Evolutionary conservation across 1,139 yeast species (phyloP).

Genomic region (Geotrichum citri-aurantii): DNA sequence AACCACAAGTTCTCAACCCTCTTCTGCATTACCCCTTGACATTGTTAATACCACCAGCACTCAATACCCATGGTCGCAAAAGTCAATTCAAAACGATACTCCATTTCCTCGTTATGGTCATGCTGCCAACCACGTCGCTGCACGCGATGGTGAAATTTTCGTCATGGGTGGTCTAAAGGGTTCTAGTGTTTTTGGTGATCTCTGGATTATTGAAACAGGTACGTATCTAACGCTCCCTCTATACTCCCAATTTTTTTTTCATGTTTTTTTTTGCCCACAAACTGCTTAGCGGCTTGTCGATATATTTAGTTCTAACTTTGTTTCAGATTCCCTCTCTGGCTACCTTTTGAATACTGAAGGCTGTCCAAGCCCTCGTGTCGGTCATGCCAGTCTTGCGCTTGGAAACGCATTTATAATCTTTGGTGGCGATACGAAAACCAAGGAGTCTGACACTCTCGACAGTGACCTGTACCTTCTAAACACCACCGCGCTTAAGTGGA

Average conservation of each 20-base stretch:
- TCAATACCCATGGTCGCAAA: conserved; percentile 71
- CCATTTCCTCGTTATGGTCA: conserved; percentile 96
- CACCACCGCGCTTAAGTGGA: conserved; percentile 85
- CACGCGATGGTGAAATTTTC: conserved; percentile 68
- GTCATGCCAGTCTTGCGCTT: conserved; percentile 86
- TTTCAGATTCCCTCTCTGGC: conserved; percentile 43
- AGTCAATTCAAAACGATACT: conserved; percentile 57
- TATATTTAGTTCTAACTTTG: conserved; percentile 14
- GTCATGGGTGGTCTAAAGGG: conserved; percentile 95
- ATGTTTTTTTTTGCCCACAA: not conserved
- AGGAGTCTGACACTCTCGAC: conserved; percentile 66
- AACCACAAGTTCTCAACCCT: not conserved
- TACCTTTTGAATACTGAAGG: conserved; percentile 62
- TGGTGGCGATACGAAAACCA: conserved; percentile 95
- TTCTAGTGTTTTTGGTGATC: conserved; percentile 87
- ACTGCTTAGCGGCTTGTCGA: not conserved
- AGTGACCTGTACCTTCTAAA: conserved; percentile 88
- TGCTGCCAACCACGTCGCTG: conserved; percentile 72
- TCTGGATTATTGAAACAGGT: conserved; percentile 59
- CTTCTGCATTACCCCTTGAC: conserved; percentile 2
- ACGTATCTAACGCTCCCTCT: conserved; percentile 9
- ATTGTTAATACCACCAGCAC: conserved; percentile 17
- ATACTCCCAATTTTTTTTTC: not conserved
- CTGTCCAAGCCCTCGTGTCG: conserved; percentile 93
- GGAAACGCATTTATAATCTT: conserved; percentile 94